Percentiles rank a stretch among this genome's conserved stretches.
Conservation (phyloP, 345 rosid genomes). For the Triadica sebifera region DNA sequence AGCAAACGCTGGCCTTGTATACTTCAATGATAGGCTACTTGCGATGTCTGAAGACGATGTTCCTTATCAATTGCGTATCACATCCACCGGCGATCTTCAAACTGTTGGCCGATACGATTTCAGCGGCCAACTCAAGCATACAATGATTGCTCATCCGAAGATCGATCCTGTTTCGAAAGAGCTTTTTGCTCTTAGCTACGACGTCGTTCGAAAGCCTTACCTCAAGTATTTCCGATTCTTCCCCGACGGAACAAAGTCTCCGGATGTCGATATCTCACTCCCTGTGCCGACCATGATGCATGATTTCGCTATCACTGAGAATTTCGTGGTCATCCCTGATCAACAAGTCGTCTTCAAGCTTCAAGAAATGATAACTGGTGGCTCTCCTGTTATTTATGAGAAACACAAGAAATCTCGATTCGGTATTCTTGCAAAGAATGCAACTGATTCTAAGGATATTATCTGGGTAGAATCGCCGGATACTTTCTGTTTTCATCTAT, state of each 20-base stretch:
- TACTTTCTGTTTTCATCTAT: constrained; percentile 83
- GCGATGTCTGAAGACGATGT: constrained; percentile 94
- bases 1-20: constrained; percentile 85
- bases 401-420: constrained; percentile 67
- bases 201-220: constrained; percentile 76
- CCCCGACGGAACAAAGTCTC: constrained; percentile 61
- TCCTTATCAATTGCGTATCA: constrained; percentile 75
- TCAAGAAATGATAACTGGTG: constrained; percentile 75
- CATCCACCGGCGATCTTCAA: constrained; percentile 62
- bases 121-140: constrained; percentile 49
- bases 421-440: constrained; percentile 65
- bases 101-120: constrained; percentile 72
- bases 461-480: constrained; percentile 80
- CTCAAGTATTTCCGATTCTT: constrained; percentile 69
- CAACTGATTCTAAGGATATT: constrained; percentile 48
- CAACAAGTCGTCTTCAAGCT: constrained; percentile 93
- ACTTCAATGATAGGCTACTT: constrained; percentile 64
- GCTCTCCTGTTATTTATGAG: constrained; percentile 88
- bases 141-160: constrained; percentile 97
- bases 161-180: constrained; percentile 68
- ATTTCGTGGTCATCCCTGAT: constrained; percentile 80
- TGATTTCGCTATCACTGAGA: constrained; percentile 86
- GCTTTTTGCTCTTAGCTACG: constrained; percentile 77
- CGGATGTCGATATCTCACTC: constrained; percentile 75
- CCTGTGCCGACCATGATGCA: constrained; percentile 88